Base-by-base conservation (phyloP, 1,284 basidiomycete genomes). In the Tilletia caries region DNA sequence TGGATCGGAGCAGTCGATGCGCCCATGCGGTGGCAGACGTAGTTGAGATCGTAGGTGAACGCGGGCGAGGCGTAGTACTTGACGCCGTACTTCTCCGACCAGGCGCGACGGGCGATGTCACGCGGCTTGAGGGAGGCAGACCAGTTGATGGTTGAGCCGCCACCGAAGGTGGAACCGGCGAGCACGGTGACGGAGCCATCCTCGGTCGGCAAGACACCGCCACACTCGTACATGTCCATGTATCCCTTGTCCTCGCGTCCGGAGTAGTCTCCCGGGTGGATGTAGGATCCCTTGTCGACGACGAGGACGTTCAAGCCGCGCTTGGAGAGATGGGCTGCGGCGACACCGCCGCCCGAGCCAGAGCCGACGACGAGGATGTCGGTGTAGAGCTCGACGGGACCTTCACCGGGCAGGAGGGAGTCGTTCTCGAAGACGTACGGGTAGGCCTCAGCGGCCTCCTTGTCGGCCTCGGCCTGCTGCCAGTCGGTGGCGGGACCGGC, bases 111-210 rank as follows among this genome's bases (percentile, higher is more conserved):
- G 6, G 85, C 74, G 70, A 80, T 84, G 69, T 81, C 76, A n/a
- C 83, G 84, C 15, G 84, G 84, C 70, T 80, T 79, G 65, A 85
- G 80, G 25, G 83, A 84, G 2, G 84, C 85, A 0, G 84, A 84
- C 86, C 86, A 86, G 75, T 86, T 86, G 78, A 86, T 82, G 25
- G 83, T 80, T 0, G 83, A 84, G 15, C 86, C 86, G 3, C 86
- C 86, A 5, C 86, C 86, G 32, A 86, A 86, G 20, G 82, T 83
- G 18, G 79, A 78, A 0, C 83, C 86, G 2, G 84, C 83, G 3
- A 86, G 75, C 27, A 86, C 68, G 62, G 79, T 84, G 68, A 85
- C 74, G 29, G 79, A 77, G 3, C 84, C 82, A 58, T 84, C 79
- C 60, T 85, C 84, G 27, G 79, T 82, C 13, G 82, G 81, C 52